Evolutionary conservation across 176 grass and related monocot species (phyloP).

Genomic region (Phoenix dactylifera): DNA sequence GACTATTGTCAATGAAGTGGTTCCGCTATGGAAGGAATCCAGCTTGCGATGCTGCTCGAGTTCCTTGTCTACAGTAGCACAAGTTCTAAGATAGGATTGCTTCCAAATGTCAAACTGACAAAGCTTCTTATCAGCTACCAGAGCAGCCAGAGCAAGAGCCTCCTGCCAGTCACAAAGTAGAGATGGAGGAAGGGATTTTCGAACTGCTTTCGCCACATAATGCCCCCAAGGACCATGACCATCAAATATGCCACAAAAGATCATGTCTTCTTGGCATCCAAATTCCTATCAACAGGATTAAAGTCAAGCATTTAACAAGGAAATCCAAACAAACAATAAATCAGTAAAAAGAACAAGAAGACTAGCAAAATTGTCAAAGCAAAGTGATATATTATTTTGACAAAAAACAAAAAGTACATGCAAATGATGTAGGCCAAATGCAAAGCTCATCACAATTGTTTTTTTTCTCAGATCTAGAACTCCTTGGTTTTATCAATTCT

Average conservation of each 20-base stretch:
- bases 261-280: conserved; percentile 57
- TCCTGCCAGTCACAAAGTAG: conserved; percentile 78
- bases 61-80: conserved; percentile 59
- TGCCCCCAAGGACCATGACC: conserved; percentile 91
- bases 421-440: too few species aligned
- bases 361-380: too few species aligned
- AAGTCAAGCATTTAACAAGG: background rate
- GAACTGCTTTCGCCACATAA: conserved; percentile 73
- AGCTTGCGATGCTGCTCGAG: conserved; percentile 40
- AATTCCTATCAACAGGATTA: conserved; percentile 41
- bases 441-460: too few species aligned
- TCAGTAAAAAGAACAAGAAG: too few species aligned
- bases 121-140: conserved; percentile 53
- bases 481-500: too few species aligned
- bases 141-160: conserved; percentile 44
- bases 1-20: conserved; percentile 64
- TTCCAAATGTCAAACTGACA: conserved; percentile 61
- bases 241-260: conserved; percentile 88
- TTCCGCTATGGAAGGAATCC: conserved; percentile 65
- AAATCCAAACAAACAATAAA: conserved; percentile 4
- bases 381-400: too few species aligned
- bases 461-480: too few species aligned
- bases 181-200: conserved; percentile 56
- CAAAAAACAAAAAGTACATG: too few species aligned
- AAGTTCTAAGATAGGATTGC: conserved; percentile 41